Evolutionary conservation across 2,329 filamentous ascomycete species (phyloP).

Genomic region (Fusarium incarnatum): DNA sequence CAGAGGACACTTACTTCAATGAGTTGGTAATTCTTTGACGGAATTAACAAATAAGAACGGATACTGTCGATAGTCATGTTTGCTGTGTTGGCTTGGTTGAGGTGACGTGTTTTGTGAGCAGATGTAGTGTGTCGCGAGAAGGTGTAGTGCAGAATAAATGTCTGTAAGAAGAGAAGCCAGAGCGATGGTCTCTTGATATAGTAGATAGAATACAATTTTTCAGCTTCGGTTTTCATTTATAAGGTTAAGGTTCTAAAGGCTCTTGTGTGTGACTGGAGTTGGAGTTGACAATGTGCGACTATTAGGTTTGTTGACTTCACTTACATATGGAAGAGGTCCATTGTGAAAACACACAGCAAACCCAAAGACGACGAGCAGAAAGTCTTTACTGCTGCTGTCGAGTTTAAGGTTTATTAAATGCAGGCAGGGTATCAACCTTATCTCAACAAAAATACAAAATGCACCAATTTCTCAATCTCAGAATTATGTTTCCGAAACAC

Average conservation of each 20-base stretch:
- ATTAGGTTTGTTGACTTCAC: not conserved
- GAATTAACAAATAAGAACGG: not conserved
- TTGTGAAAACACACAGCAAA: not conserved
- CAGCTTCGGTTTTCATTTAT: not conserved
- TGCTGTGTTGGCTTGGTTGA: not conserved
- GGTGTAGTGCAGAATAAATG: not conserved
- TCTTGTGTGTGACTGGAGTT: not conserved
- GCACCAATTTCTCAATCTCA: not conserved
- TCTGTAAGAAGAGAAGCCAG: not conserved
- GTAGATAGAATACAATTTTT: not conserved
- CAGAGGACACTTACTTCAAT: not conserved
- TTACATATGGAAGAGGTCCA: not conserved
- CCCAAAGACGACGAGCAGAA: not conserved
- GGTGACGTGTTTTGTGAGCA: not conserved
- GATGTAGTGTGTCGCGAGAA: not conserved
- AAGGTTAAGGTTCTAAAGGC: not conserved
- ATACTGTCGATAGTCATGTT: not conserved
- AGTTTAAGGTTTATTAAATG: not conserved
- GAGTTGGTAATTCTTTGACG: not conserved
- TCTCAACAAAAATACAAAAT: not conserved
- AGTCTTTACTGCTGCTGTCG: not conserved
- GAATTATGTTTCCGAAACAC: not conserved
- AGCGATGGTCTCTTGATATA: not conserved
- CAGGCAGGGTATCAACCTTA: not conserved
- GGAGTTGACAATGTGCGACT: not conserved